Evolutionary conservation across 768 basidiomycete species (phyloP).

Genomic region (Tricholomella constricta): DNA sequence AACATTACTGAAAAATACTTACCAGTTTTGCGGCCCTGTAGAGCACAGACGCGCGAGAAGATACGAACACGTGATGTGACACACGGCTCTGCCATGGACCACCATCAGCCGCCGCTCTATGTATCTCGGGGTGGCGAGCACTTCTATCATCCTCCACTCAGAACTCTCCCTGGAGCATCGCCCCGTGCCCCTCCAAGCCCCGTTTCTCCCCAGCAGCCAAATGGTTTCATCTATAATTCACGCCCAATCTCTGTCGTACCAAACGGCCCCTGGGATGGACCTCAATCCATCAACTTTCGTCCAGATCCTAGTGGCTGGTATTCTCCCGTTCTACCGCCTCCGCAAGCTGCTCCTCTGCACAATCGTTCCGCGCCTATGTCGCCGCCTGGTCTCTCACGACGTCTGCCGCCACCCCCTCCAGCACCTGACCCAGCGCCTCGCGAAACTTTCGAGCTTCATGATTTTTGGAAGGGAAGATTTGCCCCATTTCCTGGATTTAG

Average conservation of each 20-base stretch:
- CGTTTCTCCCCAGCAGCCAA: constrained; percentile 1
- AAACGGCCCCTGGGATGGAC: neutral
- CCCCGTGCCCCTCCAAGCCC: neutral
- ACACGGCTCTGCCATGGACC: no score
- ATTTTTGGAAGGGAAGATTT: constrained; percentile 43
- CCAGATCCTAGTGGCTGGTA: constrained; percentile 20
- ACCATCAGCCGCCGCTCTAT: constrained; percentile 15
- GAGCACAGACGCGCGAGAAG: no score
- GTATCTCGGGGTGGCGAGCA: neutral
- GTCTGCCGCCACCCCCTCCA: neutral
- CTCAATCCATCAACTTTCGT: neutral
- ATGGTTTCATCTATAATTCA: neutral
- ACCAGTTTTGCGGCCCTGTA: no score
- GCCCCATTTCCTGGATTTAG: constrained; percentile 44
- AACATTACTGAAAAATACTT: no score
- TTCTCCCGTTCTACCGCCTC: neutral
- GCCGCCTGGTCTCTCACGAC: neutral
- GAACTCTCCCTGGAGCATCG: neutral
- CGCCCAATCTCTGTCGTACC: neutral
- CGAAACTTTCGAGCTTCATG: constrained; percentile 25
- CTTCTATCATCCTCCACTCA: constrained; percentile 7
- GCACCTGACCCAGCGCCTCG: neutral
- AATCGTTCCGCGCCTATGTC: no score
- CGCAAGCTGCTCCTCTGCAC: neutral
- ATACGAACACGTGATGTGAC: no score